Evolutionary conservation across 352 stramenopile genomes (phyloP), one percentile per base, ranked within the genome.

Genomic region (Globisporangium radiosum): DNA sequence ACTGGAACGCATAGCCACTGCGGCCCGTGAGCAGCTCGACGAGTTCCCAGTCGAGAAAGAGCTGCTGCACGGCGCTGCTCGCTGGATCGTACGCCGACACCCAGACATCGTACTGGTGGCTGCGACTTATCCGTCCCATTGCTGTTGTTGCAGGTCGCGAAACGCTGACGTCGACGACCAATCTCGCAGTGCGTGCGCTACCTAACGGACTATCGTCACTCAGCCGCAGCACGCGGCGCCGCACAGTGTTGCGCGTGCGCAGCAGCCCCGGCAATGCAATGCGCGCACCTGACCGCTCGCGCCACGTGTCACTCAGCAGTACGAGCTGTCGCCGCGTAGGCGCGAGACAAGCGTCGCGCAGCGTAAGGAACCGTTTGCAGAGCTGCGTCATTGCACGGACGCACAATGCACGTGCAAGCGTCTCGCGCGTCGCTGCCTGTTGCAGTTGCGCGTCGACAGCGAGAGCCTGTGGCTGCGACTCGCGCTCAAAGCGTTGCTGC

Each of bases 41-140:
- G 5, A 91, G 63, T 19, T 86, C 73, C 69, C 71, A 85, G 54
- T 93, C 78, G n/a, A 93, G 64, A 54, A 84, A 91, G 47, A 91
- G 65, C 17, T 75, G 69, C 38, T 89, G 67, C 5, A 70, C 56
- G 9, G 56, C 65, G 10, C 64, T 72, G 2, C 66, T 62, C 3
- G 52, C 50, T 13, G 78, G 75, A 33, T 86, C 66, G 60, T 91
- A 89, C n/a, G 77, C 78, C n/a, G 60, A 70, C 1, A 87, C 54
- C 76, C 75, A 91, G 14, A 60, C 47, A 7, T 64, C 59, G 15
- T 19, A 25, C 25, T 25, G 25, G 25, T 25, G 15, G 36, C n/a
- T 52, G 9, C 58, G 9, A 71, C 59, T 53, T 1, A 25, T 25
- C 25, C 25, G 25, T 25, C 63, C 59, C n/a, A 40, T 42, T 37